phyloP scores from a whole-genome alignment of 495 filamentous ascomycete species.

The Xylaria longipes region DNA sequence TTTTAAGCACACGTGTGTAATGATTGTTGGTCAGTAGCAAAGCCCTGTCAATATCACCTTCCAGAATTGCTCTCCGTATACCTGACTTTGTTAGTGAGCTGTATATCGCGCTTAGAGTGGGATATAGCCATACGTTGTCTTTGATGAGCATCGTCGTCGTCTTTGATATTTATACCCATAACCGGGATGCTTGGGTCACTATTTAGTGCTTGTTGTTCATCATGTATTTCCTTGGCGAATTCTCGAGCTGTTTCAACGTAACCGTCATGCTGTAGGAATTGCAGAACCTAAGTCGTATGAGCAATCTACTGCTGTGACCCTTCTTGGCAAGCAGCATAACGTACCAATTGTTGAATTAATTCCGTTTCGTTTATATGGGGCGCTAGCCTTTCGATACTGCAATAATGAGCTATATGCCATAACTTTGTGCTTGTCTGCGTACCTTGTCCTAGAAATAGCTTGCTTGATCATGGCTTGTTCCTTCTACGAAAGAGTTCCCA shows the following conservation, averaged over 20 bases:
- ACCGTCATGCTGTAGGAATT: constrained; percentile 93
- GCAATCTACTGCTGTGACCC: background rate
- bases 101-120: background rate
- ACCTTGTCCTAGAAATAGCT: constrained; percentile 50
- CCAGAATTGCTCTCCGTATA: constrained; percentile 86
- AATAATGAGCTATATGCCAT: constrained; percentile 27
- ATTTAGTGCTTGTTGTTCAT: constrained; percentile 70
- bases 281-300: constrained; percentile 64
- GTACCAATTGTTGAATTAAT: constrained; percentile 75
- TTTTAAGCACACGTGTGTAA: constrained; percentile 80
- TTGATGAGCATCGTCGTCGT: constrained; percentile 87
- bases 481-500: constrained; percentile 47
- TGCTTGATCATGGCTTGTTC: constrained; percentile 62
- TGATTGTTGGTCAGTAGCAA: constrained; percentile 78
- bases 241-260: constrained; percentile 94
- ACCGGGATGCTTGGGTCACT: constrained; percentile 59
- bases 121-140: constrained; percentile 72
- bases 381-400: constrained; percentile 43
- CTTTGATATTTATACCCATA: constrained; percentile 73
- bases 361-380: constrained; percentile 71
- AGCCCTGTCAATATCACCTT: constrained; percentile 92
- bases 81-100: constrained; percentile 55
- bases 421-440: background rate
- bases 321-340: background rate
- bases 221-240: constrained; percentile 82